Conservation (phyloP, 768 basidiomycete genomes). For the Paxillus rubicundulus region DNA sequence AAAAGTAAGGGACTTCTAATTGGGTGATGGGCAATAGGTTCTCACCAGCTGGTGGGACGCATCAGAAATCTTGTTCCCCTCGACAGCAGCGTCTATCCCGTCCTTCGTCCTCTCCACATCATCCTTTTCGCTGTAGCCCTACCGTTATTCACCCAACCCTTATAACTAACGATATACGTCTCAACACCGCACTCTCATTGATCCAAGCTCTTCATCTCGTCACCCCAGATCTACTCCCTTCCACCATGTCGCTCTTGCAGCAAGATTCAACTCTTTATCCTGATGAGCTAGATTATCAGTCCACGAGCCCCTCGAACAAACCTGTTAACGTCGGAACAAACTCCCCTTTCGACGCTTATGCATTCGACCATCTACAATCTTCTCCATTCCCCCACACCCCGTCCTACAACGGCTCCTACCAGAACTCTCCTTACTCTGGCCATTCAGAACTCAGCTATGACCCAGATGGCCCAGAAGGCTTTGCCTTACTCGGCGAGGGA, state of each 20-base stretch:
- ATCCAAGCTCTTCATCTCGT: not conserved
- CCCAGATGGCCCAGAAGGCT: slow-evolving; percentile 45
- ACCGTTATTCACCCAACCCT: not conserved
- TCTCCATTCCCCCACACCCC: slow-evolving; percentile 50
- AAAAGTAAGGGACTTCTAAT: slow-evolving; percentile 26
- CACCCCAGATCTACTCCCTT: not conserved
- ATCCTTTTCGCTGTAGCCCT: not conserved
- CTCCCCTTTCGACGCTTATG: slow-evolving; percentile 41
- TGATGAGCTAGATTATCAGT: slow-evolving; percentile 24
- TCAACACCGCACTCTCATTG: not conserved
- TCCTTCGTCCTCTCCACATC: slow-evolving; percentile 6
- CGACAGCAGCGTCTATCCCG: slow-evolving; percentile 20
- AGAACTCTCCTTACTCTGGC: slow-evolving; percentile 67
- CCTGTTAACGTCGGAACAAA: slow-evolving; percentile 19
- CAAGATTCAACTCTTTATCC: slow-evolving; percentile 17
- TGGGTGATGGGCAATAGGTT: slow-evolving; percentile 15
- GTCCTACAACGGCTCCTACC: slow-evolving; percentile 64
- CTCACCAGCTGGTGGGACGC: slow-evolving; percentile 21
- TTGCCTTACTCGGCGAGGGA: slow-evolving; percentile 51
- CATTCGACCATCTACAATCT: slow-evolving; percentile 34
- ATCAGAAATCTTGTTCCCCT: slow-evolving; percentile 13
- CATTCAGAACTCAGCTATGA: slow-evolving; percentile 64
- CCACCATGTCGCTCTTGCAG: slow-evolving; percentile 30
- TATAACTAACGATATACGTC: slow-evolving; percentile 5
- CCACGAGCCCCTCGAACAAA: slow-evolving; percentile 28